Conservation (phyloP, 352 stramenopile species). For the Phytophthora palmivora region DNA sequence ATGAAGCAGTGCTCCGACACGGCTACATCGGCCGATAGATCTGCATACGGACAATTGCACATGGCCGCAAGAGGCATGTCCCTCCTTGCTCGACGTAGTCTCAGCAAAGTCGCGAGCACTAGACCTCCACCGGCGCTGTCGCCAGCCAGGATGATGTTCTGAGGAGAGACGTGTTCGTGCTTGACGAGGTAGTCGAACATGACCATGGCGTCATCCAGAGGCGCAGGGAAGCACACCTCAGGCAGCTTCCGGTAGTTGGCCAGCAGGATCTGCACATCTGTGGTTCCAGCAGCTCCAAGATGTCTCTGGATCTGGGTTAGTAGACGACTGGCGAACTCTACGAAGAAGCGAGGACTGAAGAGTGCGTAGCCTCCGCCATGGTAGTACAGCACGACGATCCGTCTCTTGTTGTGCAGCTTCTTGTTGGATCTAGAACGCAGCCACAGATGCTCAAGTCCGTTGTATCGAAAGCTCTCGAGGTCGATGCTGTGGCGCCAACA, state of each 20-base stretch:
- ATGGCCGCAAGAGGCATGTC: conserved; percentile 44
- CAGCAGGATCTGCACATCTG: conserved; percentile 59
- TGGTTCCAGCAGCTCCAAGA: conserved; percentile 12
- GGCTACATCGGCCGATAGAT: conserved; percentile 39
- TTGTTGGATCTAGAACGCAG: conserved; percentile 22
- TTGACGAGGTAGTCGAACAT: conserved; percentile 57
- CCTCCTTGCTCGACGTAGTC: conserved; percentile 33
- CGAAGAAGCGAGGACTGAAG: conserved; percentile 61
- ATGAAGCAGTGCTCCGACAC: conserved; percentile 60
- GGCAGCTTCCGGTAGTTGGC: conserved; percentile 76
- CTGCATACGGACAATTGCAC: conserved; percentile 58
- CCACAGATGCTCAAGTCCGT: conserved; percentile 64
- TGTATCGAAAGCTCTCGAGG: conserved; percentile 43
- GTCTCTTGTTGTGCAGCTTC: conserved; percentile 4
- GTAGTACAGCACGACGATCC: conserved; percentile 61
- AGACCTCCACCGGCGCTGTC: conserved; percentile 65
- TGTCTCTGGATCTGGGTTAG: conserved; percentile 28
- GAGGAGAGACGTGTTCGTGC: conserved; percentile 31
- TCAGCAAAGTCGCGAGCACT: conserved; percentile 50
- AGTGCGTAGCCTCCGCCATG: conserved; percentile 68
- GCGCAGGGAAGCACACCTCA: conserved; percentile 46
- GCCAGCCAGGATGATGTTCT: conserved; percentile 49
- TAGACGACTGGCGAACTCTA: conserved; percentile 53
- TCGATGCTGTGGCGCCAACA: conserved; percentile 34
- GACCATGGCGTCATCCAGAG: conserved; percentile 53